Evolutionary conservation across 768 basidiomycete species (phyloP).

Genomic region (Pleurotus tuber-regium): DNA sequence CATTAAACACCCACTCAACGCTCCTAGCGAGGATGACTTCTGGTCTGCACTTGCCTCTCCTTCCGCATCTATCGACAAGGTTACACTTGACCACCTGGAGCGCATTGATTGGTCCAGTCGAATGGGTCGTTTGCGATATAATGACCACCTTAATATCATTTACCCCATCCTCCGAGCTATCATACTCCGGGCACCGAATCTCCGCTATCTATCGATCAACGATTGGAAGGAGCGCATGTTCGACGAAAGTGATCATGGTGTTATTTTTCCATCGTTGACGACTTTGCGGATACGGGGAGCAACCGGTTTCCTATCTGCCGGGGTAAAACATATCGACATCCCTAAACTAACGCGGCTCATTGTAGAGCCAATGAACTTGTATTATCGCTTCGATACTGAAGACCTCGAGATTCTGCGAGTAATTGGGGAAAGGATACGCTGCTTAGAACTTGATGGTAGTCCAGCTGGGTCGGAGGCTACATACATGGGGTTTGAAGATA

Average conservation of each 20-base stretch:
- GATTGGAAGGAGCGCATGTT: conserved; percentile 9
- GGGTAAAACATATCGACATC: background rate
- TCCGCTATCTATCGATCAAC: conserved; percentile 5
- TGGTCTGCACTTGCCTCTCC: conserved; percentile 4
- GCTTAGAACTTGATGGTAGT: conserved; percentile 8
- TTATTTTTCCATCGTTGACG: background rate
- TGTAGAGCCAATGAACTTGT: conserved; percentile 8
- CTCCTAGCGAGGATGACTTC: background rate
- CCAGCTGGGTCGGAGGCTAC: conserved; percentile 4
- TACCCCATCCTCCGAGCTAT: conserved; percentile 6
- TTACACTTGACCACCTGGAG: background rate
- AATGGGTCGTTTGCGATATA: background rate
- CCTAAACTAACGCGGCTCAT: conserved; percentile 1
- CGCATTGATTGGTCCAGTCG: conserved; percentile 7
- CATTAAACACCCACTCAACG: background rate
- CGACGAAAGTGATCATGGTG: background rate
- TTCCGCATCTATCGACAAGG: background rate
- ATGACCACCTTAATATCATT: background rate
- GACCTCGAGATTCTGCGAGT: conserved; percentile 6
- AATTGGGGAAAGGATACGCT: conserved; percentile 1
- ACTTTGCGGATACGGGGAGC: conserved; percentile 5
- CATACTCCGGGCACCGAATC: conserved; percentile 3
- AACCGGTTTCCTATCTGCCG: conserved; percentile 4
- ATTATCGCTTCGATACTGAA: conserved; percentile 4
- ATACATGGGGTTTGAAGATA: conserved; percentile 5